Percentiles rank a stretch among this genome's conserved stretches.
Evolutionary conservation across 179 eudicot genomes (phyloP).

Genomic region (Camellia oleifera): DNA sequence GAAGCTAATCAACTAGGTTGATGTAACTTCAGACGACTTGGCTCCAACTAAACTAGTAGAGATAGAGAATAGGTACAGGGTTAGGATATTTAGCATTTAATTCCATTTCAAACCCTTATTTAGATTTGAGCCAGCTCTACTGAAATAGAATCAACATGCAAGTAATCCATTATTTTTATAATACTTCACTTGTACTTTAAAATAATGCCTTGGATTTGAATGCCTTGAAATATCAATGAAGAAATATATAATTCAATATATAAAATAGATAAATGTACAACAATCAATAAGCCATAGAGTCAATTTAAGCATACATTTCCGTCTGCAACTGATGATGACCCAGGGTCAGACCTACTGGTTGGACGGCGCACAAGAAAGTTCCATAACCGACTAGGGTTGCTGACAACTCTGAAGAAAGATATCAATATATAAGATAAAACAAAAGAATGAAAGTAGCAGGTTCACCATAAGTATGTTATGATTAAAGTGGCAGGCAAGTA

Average conservation of each 20-base stretch:
- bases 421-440: slow-evolving; percentile 1
- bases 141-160: too few species aligned
- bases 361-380: slow-evolving; percentile 50
- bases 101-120: too few species aligned
- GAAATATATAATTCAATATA: neutral
- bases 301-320: slow-evolving; percentile 36
- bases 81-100: too few species aligned
- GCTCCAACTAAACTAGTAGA: too few species aligned
- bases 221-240: neutral
- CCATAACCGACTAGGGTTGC: slow-evolving; percentile 69
- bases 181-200: too few species aligned
- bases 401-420: slow-evolving; percentile 25
- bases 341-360: slow-evolving; percentile 45
- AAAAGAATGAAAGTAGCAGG: slow-evolving; percentile 1
- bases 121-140: too few species aligned
- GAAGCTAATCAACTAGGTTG: too few species aligned
- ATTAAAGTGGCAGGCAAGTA: neutral
- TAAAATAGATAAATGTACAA: neutral
- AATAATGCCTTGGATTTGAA: neutral
- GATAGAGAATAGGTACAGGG: too few species aligned
- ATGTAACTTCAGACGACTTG: too few species aligned
- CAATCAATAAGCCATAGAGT: neutral
- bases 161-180: too few species aligned
- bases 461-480: neutral
- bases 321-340: slow-evolving; percentile 31